These are phyloP conservation scores for Fraxinus dipetala DNA, from an alignment of 305 asterid species.

Conservation along the genomic window DNA sequence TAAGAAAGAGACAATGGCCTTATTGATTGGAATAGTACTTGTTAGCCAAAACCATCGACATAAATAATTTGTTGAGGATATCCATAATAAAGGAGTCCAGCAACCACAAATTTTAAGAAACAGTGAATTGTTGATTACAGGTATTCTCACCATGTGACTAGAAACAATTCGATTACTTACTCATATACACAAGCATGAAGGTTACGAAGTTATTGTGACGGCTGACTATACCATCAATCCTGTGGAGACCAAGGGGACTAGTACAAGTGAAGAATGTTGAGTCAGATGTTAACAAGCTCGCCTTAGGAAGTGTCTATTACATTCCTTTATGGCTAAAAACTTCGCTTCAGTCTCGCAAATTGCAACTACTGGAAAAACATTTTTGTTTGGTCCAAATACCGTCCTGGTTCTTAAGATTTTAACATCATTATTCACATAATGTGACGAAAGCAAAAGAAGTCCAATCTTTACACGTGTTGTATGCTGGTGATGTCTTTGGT, in stretches of 20 bases:
- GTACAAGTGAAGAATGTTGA: neutral
- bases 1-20: neutral
- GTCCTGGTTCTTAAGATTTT: neutral
- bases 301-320: neutral
- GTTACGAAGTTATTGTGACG: neutral
- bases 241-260: neutral
- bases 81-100: neutral
- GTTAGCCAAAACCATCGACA: neutral
- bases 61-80: neutral
- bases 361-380: neutral
- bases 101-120: neutral
- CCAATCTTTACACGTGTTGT: neutral
- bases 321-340: neutral
- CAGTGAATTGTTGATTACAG: neutral
- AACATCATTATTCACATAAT: neutral
- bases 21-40: neutral
- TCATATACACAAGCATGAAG: neutral
- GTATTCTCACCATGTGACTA: neutral
- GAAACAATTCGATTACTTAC: neutral
- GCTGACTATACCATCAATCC: neutral
- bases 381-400: neutral
- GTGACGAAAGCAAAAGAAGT: neutral
- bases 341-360: neutral
- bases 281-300: neutral
- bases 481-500: neutral